Evolutionary conservation across 176 grass and related monocot species (phyloP).

Genomic region (Cocos nucifera): DNA sequence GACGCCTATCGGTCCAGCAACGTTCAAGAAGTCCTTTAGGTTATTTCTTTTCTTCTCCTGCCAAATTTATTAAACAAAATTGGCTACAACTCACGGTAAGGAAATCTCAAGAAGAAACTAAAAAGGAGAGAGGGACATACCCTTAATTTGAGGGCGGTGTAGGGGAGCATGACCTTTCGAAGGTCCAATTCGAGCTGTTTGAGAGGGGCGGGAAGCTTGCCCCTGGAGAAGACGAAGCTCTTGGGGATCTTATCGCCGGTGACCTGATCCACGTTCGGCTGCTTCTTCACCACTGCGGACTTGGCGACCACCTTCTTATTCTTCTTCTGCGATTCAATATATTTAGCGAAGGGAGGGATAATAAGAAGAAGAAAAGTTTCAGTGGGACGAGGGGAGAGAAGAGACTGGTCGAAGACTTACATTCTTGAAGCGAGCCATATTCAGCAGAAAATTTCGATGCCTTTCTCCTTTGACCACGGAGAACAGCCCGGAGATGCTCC

Average conservation of each 20-base stretch:
- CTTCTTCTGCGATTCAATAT: conserved; percentile 1
- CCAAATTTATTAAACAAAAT: too few relatives aligned
- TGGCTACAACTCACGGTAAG: too few relatives aligned
- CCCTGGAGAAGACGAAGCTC: conserved; percentile 86
- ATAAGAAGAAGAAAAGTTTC: not conserved
- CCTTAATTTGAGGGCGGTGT: conserved; percentile 43
- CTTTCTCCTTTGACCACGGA: too few relatives aligned
- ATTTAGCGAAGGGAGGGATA: too few relatives aligned
- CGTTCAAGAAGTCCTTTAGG: conserved; percentile 54
- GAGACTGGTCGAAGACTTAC: not conserved
- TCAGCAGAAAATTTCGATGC: too few relatives aligned
- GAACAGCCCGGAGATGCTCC: too few relatives aligned
- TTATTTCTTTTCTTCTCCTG: conserved; percentile 71
- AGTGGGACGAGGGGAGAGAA: too few relatives aligned
- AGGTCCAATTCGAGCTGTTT: conserved; percentile 77
- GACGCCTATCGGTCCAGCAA: conserved; percentile 45
- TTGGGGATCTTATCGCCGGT: conserved; percentile 80
- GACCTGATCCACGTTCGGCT: conserved; percentile 61
- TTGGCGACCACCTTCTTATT: conserved; percentile 22
- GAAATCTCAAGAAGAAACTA: too few relatives aligned
- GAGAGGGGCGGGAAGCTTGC: conserved; percentile 61
- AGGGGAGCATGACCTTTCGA: conserved; percentile 38
- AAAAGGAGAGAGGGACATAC: not conserved
- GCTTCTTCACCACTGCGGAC: conserved; percentile 47
- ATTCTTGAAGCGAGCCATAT: conserved; percentile 12